Evolutionary conservation across 2,329 filamentous ascomycete genomes (phyloP).

Genomic region (Juglanconis sp.): DNA sequence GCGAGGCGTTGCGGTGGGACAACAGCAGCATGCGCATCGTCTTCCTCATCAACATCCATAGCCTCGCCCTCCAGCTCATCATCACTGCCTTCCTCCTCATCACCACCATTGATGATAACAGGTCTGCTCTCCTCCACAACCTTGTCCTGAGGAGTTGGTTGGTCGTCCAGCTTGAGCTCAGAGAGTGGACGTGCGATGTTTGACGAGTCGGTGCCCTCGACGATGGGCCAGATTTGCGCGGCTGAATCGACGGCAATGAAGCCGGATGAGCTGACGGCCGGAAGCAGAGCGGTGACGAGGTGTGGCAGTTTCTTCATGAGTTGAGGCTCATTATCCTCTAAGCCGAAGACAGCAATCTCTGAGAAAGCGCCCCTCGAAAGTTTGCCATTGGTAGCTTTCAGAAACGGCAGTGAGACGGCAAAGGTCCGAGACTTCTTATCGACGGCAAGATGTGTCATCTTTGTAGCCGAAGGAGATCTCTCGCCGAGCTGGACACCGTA

Average conservation of each 20-base stretch:
- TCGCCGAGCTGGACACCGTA: slow-evolving; percentile 60
- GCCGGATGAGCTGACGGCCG: slow-evolving; percentile 62
- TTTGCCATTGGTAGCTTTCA: slow-evolving; percentile 21
- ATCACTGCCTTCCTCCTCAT: slow-evolving; percentile 24
- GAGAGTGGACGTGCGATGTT: slow-evolving; percentile 53
- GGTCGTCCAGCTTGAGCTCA: slow-evolving; percentile 45
- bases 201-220: slow-evolving; percentile 56
- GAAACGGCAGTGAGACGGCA: slow-evolving; percentile 54
- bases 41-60: slow-evolving; percentile 30
- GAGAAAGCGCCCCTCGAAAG: slow-evolving; percentile 38
- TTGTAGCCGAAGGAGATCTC: slow-evolving; percentile 33
- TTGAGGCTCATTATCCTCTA: slow-evolving; percentile 56
- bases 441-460: slow-evolving; percentile 66
- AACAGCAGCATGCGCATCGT: slow-evolving; percentile 53
- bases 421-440: slow-evolving; percentile 65
- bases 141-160: neutral
- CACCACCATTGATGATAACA: slow-evolving; percentile 29
- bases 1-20: slow-evolving; percentile 67
- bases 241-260: slow-evolving; percentile 75
- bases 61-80: slow-evolving; percentile 27
- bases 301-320: slow-evolving; percentile 55
- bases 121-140: slow-evolving; percentile 21
- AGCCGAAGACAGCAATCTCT: slow-evolving; percentile 64
- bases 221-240: slow-evolving; percentile 65
- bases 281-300: slow-evolving; percentile 64